phyloP scores from a whole-genome alignment of 2,329 filamentous ascomycete species.

The Colletotrichum musicola region DNA sequence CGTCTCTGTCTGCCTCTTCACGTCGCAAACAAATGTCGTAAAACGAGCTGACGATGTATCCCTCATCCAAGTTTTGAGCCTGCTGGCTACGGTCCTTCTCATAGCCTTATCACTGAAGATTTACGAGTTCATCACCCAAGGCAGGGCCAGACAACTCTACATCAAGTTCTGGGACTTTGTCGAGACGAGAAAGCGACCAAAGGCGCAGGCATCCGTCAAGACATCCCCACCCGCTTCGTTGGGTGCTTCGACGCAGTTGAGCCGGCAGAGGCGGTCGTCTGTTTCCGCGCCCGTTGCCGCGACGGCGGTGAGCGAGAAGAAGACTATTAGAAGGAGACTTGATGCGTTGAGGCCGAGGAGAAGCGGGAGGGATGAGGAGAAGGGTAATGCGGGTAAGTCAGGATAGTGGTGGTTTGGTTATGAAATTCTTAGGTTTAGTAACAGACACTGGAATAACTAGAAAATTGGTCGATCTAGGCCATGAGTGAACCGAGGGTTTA shows the following conservation, averaged over 20 bases:
- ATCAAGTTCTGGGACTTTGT: background rate
- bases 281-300: slow-evolving; percentile 16
- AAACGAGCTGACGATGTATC: background rate
- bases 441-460: too few species aligned
- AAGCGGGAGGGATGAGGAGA: slow-evolving; percentile 19
- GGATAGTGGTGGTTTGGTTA: background rate
- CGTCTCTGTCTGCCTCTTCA: too few species aligned
- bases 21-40: too few species aligned
- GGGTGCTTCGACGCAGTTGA: slow-evolving; percentile 29
- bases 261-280: slow-evolving; percentile 19
- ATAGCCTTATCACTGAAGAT: slow-evolving; percentile 36
- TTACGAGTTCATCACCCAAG: slow-evolving; percentile 34
- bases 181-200: background rate
- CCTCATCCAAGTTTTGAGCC: slow-evolving; percentile 22
- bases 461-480: too few species aligned
- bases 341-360: slow-evolving; percentile 9
- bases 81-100: slow-evolving; percentile 32
- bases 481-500: too few species aligned
- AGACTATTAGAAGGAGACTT: slow-evolving; percentile 18
- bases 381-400: slow-evolving; percentile 5
- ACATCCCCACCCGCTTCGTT: slow-evolving; percentile 18
- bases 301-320: slow-evolving; percentile 16
- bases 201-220: background rate
- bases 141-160: slow-evolving; percentile 5
- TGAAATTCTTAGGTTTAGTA: background rate